These are phyloP conservation scores for Uronychia setigera DNA, from an alignment of 73 alveolate genomes.

Conservation along the genomic window DNA sequence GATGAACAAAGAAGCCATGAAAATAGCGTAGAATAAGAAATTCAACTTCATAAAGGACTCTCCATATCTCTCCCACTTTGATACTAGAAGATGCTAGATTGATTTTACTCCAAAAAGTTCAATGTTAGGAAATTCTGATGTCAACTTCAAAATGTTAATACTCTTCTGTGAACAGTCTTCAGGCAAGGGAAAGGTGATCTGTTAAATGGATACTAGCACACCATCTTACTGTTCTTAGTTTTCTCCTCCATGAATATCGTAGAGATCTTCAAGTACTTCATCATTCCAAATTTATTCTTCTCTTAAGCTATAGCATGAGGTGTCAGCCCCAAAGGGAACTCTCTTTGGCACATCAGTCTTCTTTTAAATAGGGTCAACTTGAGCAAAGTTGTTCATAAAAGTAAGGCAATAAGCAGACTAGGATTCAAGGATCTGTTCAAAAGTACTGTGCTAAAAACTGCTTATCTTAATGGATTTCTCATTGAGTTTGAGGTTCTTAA, in stretches of 20 bases:
- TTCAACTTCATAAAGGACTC: background rate
- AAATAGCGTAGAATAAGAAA: too few species aligned
- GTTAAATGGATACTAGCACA: background rate
- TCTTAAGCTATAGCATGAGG: background rate
- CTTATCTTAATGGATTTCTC: background rate
- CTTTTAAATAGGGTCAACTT: background rate
- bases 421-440: background rate
- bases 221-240: background rate
- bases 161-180: background rate
- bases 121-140: background rate
- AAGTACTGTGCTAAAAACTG: background rate
- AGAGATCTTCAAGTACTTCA: background rate
- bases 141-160: background rate
- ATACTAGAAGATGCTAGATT: background rate
- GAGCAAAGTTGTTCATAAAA: background rate
- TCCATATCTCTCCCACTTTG: background rate
- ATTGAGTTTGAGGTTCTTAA: background rate
- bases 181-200: background rate
- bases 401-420: background rate
- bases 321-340: background rate
- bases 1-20: background rate
- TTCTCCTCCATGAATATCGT: background rate
- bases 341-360: background rate
- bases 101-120: background rate
- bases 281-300: background rate